A percentile compares a stretch with the other conserved stretches of the same genome.
phyloP scores from a whole-genome alignment of 176 grass and related monocot genomes.

The Tillandsia leiboldiana region DNA sequence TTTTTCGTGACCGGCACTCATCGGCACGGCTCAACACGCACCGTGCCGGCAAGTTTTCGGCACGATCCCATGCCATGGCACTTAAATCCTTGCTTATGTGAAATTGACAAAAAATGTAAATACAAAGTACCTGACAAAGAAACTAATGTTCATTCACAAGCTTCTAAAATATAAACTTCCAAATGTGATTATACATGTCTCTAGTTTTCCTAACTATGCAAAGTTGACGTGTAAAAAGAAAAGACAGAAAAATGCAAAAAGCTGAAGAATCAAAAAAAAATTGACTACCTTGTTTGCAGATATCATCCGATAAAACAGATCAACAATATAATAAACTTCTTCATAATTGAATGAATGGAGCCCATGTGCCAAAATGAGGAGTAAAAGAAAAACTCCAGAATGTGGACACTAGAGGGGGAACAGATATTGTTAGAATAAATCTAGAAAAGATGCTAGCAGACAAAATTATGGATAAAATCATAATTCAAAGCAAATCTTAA shows the following conservation, averaged over 20 bases:
- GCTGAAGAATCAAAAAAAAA: background rate
- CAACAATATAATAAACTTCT: constrained; percentile 47
- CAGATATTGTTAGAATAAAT: constrained; percentile 25
- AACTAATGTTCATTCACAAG: background rate
- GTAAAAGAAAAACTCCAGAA: constrained; percentile 70
- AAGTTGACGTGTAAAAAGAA: background rate
- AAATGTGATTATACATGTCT: background rate
- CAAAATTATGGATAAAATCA: background rate
- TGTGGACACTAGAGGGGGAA: constrained; percentile 57
- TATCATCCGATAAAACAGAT: constrained; percentile 59
- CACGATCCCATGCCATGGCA: too few species aligned
- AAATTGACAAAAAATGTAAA: too few species aligned
- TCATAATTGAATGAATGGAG: constrained; percentile 59
- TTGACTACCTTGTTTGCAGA: constrained; percentile 57
- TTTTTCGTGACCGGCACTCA: too few species aligned
- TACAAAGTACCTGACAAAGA: too few species aligned
- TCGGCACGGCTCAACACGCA: too few species aligned
- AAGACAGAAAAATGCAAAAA: constrained; percentile 4
- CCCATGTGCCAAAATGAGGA: constrained; percentile 56
- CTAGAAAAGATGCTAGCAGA: background rate
- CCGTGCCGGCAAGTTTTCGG: too few species aligned
- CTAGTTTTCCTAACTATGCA: background rate
- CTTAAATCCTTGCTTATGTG: too few species aligned
- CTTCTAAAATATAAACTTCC: background rate
- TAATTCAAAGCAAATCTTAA: background rate